Percentiles rank a stretch among this genome's conserved stretches.
These are phyloP conservation scores for Cadophora sp. DNA, from an alignment of 2,329 filamentous ascomycete genomes.

Conservation along the genomic window DNA sequence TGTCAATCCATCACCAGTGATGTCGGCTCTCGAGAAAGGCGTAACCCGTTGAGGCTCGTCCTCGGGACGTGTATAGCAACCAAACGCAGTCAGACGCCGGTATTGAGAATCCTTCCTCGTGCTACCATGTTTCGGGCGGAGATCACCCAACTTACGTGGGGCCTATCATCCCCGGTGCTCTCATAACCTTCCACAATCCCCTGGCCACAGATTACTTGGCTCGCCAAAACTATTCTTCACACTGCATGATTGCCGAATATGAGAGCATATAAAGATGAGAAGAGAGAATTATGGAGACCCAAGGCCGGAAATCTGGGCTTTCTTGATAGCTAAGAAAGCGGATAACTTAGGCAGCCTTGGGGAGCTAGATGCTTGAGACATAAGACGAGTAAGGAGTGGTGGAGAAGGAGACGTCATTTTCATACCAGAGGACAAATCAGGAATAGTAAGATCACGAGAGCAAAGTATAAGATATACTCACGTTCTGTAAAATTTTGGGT, in stretches of 20 bases:
- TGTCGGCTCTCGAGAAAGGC: background rate
- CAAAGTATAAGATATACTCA: no score
- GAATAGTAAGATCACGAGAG: no score
- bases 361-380: no score
- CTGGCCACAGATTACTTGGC: background rate
- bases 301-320: background rate
- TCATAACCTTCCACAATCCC: no score
- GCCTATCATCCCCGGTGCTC: no score
- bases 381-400: no score
- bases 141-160: no score
- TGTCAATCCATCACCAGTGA: background rate
- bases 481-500: no score
- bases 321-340: background rate
- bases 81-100: background rate
- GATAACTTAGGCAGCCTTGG: no score
- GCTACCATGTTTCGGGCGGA: no score
- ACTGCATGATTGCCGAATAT: background rate
- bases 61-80: background rate
- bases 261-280: conserved; percentile 2
- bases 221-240: background rate
- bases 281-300: background rate
- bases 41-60: background rate
- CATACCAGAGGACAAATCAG: no score
- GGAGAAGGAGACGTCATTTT: no score
- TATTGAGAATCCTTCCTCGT: background rate